phyloP scores from a whole-genome alignment of 768 basidiomycete species.

The Termitomyces sp. region DNA sequence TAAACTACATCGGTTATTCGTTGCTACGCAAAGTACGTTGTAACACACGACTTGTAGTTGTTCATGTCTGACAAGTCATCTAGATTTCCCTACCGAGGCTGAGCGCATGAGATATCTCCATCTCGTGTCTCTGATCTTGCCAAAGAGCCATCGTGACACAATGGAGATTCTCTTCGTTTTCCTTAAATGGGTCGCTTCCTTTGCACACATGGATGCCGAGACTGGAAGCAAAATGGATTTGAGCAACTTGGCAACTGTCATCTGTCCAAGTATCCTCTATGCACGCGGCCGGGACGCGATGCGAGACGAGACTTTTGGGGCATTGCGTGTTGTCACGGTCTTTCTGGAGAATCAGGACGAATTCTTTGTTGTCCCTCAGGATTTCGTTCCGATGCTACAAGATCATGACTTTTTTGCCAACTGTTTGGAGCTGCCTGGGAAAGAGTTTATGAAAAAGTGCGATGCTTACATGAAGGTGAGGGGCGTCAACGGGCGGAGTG shows the following conservation, averaged over 20 bases:
- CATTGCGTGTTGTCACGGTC: constrained; percentile 80
- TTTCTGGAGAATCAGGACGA: constrained; percentile 93
- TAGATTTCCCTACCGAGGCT: constrained; percentile 66
- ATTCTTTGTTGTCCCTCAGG: constrained; percentile 90
- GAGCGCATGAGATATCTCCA: constrained; percentile 85
- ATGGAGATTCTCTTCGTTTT: constrained; percentile 98
- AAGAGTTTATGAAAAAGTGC: constrained; percentile 94
- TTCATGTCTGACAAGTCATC: neutral
- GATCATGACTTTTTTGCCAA: constrained; percentile 92
- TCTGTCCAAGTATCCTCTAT: constrained; percentile 97
- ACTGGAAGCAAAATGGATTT: constrained; percentile 99
- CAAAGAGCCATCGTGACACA: constrained; percentile 93
- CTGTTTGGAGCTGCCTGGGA: constrained; percentile 83
- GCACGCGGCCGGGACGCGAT: constrained; percentile 80
- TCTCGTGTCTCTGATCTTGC: constrained; percentile 78
- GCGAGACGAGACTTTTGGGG: constrained; percentile 89
- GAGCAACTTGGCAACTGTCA: constrained; percentile 91
- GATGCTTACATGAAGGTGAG: constrained; percentile 83
- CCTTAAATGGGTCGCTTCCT: constrained; percentile 98
- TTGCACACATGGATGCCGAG: constrained; percentile 95
- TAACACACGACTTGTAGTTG: neutral
- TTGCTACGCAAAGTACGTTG: constrained; percentile 80
- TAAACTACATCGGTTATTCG: constrained; percentile 84
- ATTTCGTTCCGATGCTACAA: constrained; percentile 79
- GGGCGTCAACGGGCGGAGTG: constrained; percentile 49